Percentiles rank a stretch among this genome's conserved stretches.
phyloP scores from a whole-genome alignment of 106 monocot genomes.

The Platanthera guangdongensis region DNA sequence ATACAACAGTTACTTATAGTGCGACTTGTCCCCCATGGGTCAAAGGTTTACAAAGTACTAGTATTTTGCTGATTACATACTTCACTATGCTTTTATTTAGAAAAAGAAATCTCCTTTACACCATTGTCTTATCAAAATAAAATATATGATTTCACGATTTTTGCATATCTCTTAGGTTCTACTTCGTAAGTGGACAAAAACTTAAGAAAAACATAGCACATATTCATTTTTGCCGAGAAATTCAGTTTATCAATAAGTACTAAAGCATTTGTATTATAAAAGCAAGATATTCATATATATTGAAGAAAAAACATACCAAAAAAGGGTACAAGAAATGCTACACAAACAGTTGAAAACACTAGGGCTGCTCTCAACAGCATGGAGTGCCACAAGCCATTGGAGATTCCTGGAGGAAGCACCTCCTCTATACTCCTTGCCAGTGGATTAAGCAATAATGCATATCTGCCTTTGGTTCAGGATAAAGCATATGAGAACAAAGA shows the following conservation, averaged over 20 bases:
- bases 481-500: slow-evolving; percentile 5
- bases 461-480: slow-evolving; percentile 52
- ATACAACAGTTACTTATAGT: no score
- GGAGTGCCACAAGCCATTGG: slow-evolving; percentile 30
- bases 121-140: not conserved
- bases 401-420: slow-evolving; percentile 37
- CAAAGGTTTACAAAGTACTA: no score
- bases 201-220: not conserved
- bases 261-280: not conserved
- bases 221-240: not conserved
- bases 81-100: not conserved
- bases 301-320: slow-evolving; percentile 48
- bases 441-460: slow-evolving; percentile 83
- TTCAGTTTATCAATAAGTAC: not conserved
- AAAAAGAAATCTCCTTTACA: not conserved
- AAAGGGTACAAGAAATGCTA: slow-evolving; percentile 81
- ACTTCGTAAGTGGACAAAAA: not conserved
- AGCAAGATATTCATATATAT: not conserved
- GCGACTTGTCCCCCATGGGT: no score
- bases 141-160: not conserved
- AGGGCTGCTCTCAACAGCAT: slow-evolving; percentile 50
- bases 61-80: not conserved
- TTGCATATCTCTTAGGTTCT: not conserved
- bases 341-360: slow-evolving; percentile 65
- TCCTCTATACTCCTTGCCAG: slow-evolving; percentile 81